phyloP scores from a whole-genome alignment of 31 red algal genomes.

The Endocladia muricata region DNA sequence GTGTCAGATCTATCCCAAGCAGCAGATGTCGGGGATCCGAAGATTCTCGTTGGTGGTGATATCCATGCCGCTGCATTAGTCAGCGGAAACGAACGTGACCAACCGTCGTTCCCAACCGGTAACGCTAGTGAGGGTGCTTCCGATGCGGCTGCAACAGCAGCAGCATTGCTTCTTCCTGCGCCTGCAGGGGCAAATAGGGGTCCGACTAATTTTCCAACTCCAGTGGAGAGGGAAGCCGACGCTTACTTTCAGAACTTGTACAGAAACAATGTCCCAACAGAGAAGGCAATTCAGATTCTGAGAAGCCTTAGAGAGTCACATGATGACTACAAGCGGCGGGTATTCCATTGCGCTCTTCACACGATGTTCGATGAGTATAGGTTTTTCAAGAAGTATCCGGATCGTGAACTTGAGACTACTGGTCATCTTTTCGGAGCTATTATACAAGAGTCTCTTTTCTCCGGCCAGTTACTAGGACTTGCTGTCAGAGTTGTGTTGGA shows the following conservation, averaged over 20 bases:
- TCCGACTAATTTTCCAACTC: conserved; percentile 51
- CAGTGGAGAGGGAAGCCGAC: conserved; percentile 83
- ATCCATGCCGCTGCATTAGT: background rate
- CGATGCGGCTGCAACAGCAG: conserved; percentile 36
- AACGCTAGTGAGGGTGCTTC: background rate
- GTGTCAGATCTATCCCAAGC: conserved; percentile 36
- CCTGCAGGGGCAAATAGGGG: background rate
- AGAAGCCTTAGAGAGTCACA: conserved; percentile 36
- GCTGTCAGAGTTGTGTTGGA: conserved; percentile 73
- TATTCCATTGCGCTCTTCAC: conserved; percentile 88
- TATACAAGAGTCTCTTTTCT: conserved; percentile 63
- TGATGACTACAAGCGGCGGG: conserved; percentile 47
- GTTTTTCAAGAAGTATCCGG: conserved; percentile 91
- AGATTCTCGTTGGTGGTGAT: conserved; percentile 38
- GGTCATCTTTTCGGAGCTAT: conserved; percentile 88
- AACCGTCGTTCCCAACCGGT: background rate
- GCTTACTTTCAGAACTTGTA: conserved; percentile 66
- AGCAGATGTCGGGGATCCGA: conserved; percentile 36
- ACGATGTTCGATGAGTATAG: conserved; percentile 96
- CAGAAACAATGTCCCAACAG: conserved; percentile 32
- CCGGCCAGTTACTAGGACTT: conserved; percentile 55
- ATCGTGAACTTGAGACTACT: conserved; percentile 82
- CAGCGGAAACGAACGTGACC: background rate
- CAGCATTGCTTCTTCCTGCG: conserved; percentile 35
- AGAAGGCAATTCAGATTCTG: conserved; percentile 64